phyloP scores from a whole-genome alignment of 257 asterid species.

The Solanum pennellii region DNA sequence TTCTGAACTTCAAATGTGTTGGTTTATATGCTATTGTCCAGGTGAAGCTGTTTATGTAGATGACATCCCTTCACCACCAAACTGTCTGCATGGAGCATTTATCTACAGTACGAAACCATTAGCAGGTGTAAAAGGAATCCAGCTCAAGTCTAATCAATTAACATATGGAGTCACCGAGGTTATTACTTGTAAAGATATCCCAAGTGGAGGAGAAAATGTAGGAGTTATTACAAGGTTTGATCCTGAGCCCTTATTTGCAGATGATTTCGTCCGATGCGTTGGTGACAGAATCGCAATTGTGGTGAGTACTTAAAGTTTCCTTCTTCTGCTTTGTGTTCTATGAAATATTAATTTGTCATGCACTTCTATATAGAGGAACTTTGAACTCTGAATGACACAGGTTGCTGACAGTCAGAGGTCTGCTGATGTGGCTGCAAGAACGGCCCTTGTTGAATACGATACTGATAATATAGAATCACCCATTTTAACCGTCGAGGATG shows the following conservation, averaged over 20 bases:
- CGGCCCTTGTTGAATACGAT: conserved; percentile 40
- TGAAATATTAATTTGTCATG: background rate
- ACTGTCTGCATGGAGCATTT: conserved; percentile 57
- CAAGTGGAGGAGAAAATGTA: conserved; percentile 47
- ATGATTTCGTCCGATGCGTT: conserved; percentile 35
- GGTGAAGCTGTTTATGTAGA: conserved; percentile 74
- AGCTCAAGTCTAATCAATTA: conserved; percentile 16
- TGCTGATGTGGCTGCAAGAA: conserved; percentile 48
- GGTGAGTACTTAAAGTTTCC: conserved; percentile 21
- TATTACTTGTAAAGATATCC: conserved; percentile 53
- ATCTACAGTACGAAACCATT: conserved; percentile 51
- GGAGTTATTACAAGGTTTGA: conserved; percentile 31
- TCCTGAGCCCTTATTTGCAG: conserved; percentile 52
- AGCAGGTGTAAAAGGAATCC: conserved; percentile 38
- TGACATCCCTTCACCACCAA: conserved; percentile 64
- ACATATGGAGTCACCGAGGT: conserved; percentile 24
- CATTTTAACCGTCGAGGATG: conserved; percentile 63
- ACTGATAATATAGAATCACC: conserved; percentile 41
- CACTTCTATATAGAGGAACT: background rate
- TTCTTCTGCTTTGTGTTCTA: background rate
- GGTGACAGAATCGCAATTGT: conserved; percentile 59
- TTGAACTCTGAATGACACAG: conserved; percentile 8
- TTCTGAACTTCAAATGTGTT: background rate
- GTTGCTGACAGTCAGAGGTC: conserved; percentile 50
- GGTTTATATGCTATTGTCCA: conserved; percentile 7